phyloP scores from a whole-genome alignment of 495 filamentous ascomycete species.

The Penicillium daleae region DNA sequence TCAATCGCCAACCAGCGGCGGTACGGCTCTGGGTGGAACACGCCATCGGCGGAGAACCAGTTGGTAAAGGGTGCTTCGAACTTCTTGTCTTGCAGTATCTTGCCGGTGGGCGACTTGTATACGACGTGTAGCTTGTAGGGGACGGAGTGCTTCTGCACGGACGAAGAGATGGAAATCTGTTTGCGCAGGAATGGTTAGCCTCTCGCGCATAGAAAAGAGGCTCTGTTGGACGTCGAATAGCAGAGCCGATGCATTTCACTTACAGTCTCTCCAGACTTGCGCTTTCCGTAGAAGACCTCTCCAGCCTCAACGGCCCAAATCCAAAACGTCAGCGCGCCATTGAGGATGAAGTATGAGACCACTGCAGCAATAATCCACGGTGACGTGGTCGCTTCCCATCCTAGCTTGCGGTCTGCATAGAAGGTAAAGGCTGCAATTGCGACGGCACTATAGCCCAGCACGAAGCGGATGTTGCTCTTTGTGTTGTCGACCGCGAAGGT shows the following conservation, averaged over 20 bases:
- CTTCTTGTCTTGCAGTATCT: constrained; percentile 52
- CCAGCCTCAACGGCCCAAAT: constrained; percentile 83
- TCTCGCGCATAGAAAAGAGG: neutral
- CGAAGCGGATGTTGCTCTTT: constrained; percentile 79
- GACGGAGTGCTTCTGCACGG: constrained; percentile 74
- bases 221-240: too few relatives aligned
- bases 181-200: neutral
- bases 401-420: constrained; percentile 86
- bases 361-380: constrained; percentile 76
- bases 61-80: constrained; percentile 72
- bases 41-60: constrained; percentile 85
- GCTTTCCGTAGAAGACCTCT: constrained; percentile 73
- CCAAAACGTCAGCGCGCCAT: constrained; percentile 81
- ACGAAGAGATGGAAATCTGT: constrained; percentile 69
- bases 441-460: constrained; percentile 82
- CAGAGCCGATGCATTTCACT: constrained; percentile 10
- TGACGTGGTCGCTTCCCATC: constrained; percentile 80
- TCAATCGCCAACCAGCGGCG: constrained; percentile 76
- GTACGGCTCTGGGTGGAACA: constrained; percentile 82
- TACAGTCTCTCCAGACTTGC: constrained; percentile 59
- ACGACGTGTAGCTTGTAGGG: constrained; percentile 73
- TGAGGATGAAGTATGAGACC: constrained; percentile 75
- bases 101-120: constrained; percentile 53
- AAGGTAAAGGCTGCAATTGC: constrained; percentile 78
- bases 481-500: constrained; percentile 79